Conservation (phyloP, 306 rosid genomes). For the Fagus crenata region DNA sequence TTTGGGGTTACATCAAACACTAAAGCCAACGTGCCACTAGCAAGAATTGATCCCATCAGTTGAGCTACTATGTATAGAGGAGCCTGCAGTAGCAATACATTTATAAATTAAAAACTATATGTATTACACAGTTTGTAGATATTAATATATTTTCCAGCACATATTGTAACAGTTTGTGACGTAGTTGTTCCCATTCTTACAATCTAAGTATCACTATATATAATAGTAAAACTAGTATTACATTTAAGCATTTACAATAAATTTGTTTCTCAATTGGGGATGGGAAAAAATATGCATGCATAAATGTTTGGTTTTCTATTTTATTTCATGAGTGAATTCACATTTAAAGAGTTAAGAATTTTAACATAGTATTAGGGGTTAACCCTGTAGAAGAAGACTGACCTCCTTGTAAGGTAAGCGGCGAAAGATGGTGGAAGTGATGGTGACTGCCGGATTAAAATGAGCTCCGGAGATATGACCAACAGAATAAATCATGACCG, state of each 20-base stretch:
- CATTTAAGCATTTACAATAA: no score
- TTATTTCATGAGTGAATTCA: no score
- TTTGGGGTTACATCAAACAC: constrained; percentile 22
- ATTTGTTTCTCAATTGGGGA: no score
- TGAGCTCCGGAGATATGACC: constrained; percentile 49
- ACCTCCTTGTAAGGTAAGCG: constrained; percentile 34
- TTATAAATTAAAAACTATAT: no score
- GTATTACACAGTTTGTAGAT: neutral
- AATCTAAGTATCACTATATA: no score
- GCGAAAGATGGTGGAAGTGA: constrained; percentile 28
- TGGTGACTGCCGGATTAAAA: constrained; percentile 41
- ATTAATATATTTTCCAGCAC: neutral
- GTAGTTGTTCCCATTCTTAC: neutral
- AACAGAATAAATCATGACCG: constrained; percentile 38
- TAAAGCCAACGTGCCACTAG: constrained; percentile 34
- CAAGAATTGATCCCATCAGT: constrained; percentile 35
- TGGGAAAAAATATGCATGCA: no score
- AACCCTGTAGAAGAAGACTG: neutral
- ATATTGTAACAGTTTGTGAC: neutral
- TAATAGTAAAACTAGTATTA: no score
- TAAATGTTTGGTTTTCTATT: no score
- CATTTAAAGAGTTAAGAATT: no score
- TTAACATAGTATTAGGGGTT: no score
- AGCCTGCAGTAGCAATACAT: constrained; percentile 13
- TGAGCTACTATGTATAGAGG: constrained; percentile 36